Base-by-base conservation (phyloP, 2,329 filamentous ascomycete species). In the Fusarium robinianum region DNA sequence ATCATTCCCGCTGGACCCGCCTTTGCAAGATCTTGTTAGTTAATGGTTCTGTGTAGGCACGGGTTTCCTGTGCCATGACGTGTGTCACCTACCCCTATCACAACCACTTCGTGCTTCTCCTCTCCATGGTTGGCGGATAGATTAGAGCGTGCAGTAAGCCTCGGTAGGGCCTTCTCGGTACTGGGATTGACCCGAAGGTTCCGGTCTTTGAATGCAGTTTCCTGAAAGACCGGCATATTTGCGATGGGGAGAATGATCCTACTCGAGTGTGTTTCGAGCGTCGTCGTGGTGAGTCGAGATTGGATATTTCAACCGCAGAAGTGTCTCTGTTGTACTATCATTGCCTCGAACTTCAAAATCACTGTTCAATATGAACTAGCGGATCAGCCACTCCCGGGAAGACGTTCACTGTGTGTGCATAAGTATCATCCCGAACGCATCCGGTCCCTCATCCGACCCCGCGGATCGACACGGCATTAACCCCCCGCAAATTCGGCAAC, bases 181-280 rank as follows among this genome's bases (percentile, higher is more conserved):
- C 22, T 26, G 18, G 22, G 22, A 17, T 26, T 26, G 21, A 37
- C 26, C 10, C 33, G 22, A 17, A 37, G 21, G 17, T 37, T 23
- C 6, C 33, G 22, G 15, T 24, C 14, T n/a, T 24, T 15, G 33
- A 25, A 10, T 15, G 33, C 14, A 12, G 22, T 11, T 37, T 37
- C 33, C 12, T 37, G 33, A 11, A 37, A 37, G 33, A 37, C 33
- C 5, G 33, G 33, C 33, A 37, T 37, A 5, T 37, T 37, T 17
- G 30, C 17, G 5, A 18, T 14, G 8, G 8, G 19, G 17, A 8
- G 16, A 22, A 8, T 34, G 11, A 22, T 22, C 5, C n/a, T n/a
- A n/a, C n/a, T n/a, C n/a, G n/a, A n/a, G n/a, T n/a, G n/a, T n/a
- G n/a, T n/a, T n/a, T n/a, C n/a, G n/a, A n/a, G n/a, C n/a, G n/a